Base-by-base conservation (phyloP, 495 filamentous ascomycete genomes). In the Podospora pseudoanserina region DNA sequence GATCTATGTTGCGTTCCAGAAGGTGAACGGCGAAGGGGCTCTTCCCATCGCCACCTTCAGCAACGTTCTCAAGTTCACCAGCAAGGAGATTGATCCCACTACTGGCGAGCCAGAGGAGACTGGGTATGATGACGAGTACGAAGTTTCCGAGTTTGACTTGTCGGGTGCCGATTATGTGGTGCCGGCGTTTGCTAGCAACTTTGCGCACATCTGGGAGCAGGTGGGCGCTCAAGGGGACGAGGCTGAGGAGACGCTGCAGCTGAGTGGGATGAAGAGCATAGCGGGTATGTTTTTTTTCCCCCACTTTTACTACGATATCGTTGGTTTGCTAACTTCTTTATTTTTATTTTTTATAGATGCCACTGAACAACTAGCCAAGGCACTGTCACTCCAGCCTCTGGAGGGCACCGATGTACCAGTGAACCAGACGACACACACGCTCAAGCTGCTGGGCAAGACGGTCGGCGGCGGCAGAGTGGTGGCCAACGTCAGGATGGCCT, bases 61-160 rank as follows among this genome's bases (percentile, higher is more conserved):
- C 63, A 99, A 98, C 79, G 84, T 91, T 61, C 87, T 99, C 65
- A 97, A 96, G 79, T 99, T 99, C 76, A 97, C 93, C 26, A 94
- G 90, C 82, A 97, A 97, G 78, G 95, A 99, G 79, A 96, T 99
- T 63, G 95, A 99, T 72, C 95, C 95, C 4, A 90, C 90, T n/a
- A 97, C 93, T 26, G 87, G 89, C 70, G 92, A 97, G 77, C 92
- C 96, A 1, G 96, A 99, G 75, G 93, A 97, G 16, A 84, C 77
- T 57, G 95, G 96, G 49, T 98, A 97, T 73, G 94, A 97, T 26
- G 95, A 99, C 72, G 95, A 99, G 79, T 99, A 99, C 77, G 90
- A 97, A 80, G 92, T 97, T 66, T 92, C 95, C 67, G 94, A 97
- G 74, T 87, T 99, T 65, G 96, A 98, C 61, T 86, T 99, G 64